phyloP scores from a whole-genome alignment of 2,329 filamentous ascomycete genomes.

The Xylariaceae sp. region DNA sequence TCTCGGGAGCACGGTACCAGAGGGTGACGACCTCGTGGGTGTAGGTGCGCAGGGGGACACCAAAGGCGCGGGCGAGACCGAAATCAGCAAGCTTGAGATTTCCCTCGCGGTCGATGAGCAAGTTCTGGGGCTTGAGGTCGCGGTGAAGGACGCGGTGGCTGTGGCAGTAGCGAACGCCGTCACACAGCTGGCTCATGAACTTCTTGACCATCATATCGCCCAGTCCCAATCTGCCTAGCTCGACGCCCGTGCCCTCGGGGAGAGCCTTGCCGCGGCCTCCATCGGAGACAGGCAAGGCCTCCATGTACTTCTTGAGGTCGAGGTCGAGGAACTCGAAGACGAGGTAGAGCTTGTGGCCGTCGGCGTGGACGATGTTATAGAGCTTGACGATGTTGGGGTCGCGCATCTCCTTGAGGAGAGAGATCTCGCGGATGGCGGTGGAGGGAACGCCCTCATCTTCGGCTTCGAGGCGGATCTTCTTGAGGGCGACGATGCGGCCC shows the following conservation, averaged over 20 bases:
- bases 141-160: slow-evolving; percentile 83
- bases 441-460: slow-evolving; percentile 93
- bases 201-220: slow-evolving; percentile 83
- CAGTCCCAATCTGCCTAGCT: slow-evolving; percentile 66
- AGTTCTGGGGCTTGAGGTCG: slow-evolving; percentile 86
- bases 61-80: slow-evolving; percentile 83
- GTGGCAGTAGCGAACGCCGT: slow-evolving; percentile 85
- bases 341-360: slow-evolving; percentile 91
- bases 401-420: slow-evolving; percentile 89
- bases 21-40: slow-evolving; percentile 94
- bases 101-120: slow-evolving; percentile 80
- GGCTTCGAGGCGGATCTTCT: slow-evolving; percentile 93
- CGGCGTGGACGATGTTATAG: slow-evolving; percentile 89
- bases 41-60: slow-evolving; percentile 86
- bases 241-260: slow-evolving; percentile 69
- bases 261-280: slow-evolving; percentile 82
- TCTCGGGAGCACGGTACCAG: slow-evolving; percentile 90
- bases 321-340: slow-evolving; percentile 90
- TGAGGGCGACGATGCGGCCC: slow-evolving; percentile 85
- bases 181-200: slow-evolving; percentile 86
- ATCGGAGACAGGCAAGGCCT: slow-evolving; percentile 78
- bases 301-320: slow-evolving; percentile 96
- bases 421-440: slow-evolving; percentile 92
- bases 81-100: slow-evolving; percentile 92
- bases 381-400: slow-evolving; percentile 87